Evolutionary conservation across 2,329 filamentous ascomycete genomes (phyloP), one percentile per base, ranked within the genome.

Genomic region (Alternaria novae-zelandiae): DNA sequence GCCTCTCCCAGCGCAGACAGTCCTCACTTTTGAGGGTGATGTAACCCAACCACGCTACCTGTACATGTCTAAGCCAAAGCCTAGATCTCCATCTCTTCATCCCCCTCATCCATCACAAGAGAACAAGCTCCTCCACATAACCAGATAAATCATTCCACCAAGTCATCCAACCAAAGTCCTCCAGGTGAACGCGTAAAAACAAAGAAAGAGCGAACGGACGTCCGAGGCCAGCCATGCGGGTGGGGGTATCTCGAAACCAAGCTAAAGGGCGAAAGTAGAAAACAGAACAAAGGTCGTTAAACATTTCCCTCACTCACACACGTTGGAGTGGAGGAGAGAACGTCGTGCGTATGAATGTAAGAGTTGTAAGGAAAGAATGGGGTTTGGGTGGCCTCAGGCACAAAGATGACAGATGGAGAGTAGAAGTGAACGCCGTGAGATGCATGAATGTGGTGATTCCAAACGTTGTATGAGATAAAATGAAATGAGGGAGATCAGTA

Each of bases 181-280:
- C 50, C 47, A 46, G 47, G 41, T 45, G 41, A 50, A 45, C 54
- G 59, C 63, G 44, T 62, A 26, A 57, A 57, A 51, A 30, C 41
- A 56, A 56, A 64, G 56, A 59, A 68, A 54, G 69, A 76, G 65
- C 67, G 75, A 77, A 75, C 59, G 72, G 69, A 77, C 72, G 74
- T 76, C 72, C 75, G 74, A 77, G 67, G 64, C 74, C 75, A 75
- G 74, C 73, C 68, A 70, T 61, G 60, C 59, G 45, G 62, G 67
- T 65, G 32, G 64, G 65, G 74, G 74, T 77, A 78, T 77, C 73
- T 76, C 74, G 72, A 74, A 77, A 71, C 36, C 71, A 71, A 62
- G 65, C 59, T 51, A 43, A 25, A 65, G 53, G 64, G 53, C 50
- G 36, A 64, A 69, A 21, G 44, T 51, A 54, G 47, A 47, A 63